These are phyloP conservation scores for Handroanthus guayacan DNA, from an alignment of 257 asterid species.

Conservation along the genomic window DNA sequence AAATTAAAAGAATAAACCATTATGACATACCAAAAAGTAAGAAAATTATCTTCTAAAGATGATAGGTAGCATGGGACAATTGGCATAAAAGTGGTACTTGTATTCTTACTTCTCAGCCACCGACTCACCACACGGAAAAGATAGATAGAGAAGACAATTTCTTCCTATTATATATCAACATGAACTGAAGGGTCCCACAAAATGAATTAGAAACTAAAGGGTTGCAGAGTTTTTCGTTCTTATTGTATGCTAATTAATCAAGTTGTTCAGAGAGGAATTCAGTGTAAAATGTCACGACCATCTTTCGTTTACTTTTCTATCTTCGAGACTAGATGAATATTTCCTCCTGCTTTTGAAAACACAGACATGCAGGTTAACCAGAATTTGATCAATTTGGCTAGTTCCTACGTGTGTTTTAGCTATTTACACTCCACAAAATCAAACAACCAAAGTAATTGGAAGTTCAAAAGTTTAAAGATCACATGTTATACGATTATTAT, in stretches of 20 bases:
- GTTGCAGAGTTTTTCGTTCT: neutral
- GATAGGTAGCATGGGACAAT: neutral
- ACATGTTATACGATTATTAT: neutral
- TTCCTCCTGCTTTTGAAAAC: neutral
- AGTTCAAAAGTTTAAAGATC: neutral
- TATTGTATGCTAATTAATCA: neutral
- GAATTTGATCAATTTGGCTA: too few species aligned
- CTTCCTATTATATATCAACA: neutral
- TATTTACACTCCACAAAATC: neutral
- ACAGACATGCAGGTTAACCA: neutral
- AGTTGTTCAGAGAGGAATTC: neutral
- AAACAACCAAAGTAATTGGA: neutral
- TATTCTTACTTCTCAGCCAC: conserved; percentile 8
- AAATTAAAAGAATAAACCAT: neutral
- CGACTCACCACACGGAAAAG: conserved; percentile 11
- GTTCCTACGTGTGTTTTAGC: neutral
- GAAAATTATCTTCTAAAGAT: conserved; percentile 3
- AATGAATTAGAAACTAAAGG: neutral
- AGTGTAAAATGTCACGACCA: neutral
- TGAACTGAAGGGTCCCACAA: neutral
- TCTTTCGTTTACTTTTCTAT: neutral
- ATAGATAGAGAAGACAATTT: neutral
- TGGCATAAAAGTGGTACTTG: neutral
- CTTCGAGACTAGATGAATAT: neutral
- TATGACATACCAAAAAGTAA: conserved; percentile 16